A percentile compares a stretch with the other conserved stretches of the same genome.
These are phyloP conservation scores for Naematelia encephala DNA, from an alignment of 768 basidiomycete genomes.

Conservation along the genomic window DNA sequence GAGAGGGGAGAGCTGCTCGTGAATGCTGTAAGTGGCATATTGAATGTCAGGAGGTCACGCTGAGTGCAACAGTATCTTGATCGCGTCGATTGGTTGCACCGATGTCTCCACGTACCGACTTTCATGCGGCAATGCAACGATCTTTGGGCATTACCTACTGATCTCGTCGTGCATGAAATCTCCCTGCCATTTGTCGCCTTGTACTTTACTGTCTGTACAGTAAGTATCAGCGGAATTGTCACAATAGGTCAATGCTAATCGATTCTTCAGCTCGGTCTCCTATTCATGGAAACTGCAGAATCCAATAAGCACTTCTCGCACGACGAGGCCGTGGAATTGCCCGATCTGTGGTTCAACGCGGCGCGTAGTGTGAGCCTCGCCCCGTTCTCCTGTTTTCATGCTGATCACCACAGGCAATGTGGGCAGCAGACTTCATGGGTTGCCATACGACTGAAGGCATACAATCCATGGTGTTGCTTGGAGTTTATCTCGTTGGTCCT, in stretches of 20 bases:
- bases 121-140: slow-evolving; percentile 50
- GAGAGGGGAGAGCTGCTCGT: slow-evolving; percentile 47
- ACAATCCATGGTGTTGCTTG: slow-evolving; percentile 45
- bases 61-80: slow-evolving; percentile 39
- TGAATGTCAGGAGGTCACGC: background rate
- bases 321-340: slow-evolving; percentile 42
- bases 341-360: slow-evolving; percentile 45
- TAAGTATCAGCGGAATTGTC: slow-evolving; percentile 24
- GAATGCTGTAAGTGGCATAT: slow-evolving; percentile 30
- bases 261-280: slow-evolving; percentile 41
- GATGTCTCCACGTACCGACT: slow-evolving; percentile 50
- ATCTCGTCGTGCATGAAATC: slow-evolving; percentile 40
- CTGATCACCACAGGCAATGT: slow-evolving; percentile 33
- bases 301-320: slow-evolving; percentile 41
- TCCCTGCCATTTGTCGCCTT: slow-evolving; percentile 48
- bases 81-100: slow-evolving; percentile 49
- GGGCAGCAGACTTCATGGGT: slow-evolving; percentile 49
- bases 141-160: slow-evolving; percentile 46
- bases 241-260: background rate
- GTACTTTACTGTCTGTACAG: slow-evolving; percentile 45
- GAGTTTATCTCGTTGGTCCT: slow-evolving; percentile 45
- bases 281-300: slow-evolving; percentile 48
- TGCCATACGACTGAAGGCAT: slow-evolving; percentile 44
- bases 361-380: slow-evolving; percentile 28
- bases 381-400: background rate